Evolutionary conservation across 352 stramenopile genomes (phyloP).

Genomic region (Blastocystis sp.): DNA sequence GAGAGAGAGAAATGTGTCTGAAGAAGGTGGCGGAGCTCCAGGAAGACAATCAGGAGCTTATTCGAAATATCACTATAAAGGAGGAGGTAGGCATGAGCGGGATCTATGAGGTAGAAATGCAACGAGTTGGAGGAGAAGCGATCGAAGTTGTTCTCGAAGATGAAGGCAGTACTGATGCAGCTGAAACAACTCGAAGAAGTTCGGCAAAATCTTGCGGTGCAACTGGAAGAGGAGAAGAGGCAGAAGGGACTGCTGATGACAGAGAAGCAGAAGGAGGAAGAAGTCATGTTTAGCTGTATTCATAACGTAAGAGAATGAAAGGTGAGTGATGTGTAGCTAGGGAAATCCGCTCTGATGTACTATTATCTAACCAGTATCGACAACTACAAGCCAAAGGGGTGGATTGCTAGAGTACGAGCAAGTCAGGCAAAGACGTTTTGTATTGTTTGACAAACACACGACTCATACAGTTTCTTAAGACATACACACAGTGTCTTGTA

Average conservation of each 20-base stretch:
- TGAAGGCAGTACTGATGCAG: slow-evolving; percentile 30
- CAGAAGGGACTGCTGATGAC: not conserved
- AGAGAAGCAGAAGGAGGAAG: not conserved
- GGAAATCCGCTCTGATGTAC: slow-evolving; percentile 16
- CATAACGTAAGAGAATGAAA: not conserved
- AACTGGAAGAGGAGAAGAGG: slow-evolving; percentile 27
- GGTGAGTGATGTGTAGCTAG: not conserved
- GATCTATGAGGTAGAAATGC: not conserved
- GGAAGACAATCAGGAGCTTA: slow-evolving; percentile 27
- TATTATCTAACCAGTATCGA: not conserved
- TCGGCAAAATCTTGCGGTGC: not conserved
- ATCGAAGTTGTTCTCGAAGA: not conserved
- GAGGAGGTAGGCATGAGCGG: not conserved
- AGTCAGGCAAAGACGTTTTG: slow-evolving; percentile 35
- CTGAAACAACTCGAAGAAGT: slow-evolving; percentile 29
- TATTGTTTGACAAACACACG: slow-evolving; percentile 14
- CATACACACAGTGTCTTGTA: slow-evolving; percentile 49
- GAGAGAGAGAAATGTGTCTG: slow-evolving; percentile 18
- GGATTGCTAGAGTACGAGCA: slow-evolving; percentile 5
- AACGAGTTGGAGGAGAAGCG: slow-evolving; percentile 33
- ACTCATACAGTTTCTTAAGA: slow-evolving; percentile 48
- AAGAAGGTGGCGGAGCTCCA: slow-evolving; percentile 45
- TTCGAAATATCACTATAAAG: not conserved
- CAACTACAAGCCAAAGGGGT: slow-evolving; percentile 40
- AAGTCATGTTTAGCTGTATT: slow-evolving; percentile 44